phyloP scores from a whole-genome alignment of 345 rosid species.

The Salix udensis region DNA sequence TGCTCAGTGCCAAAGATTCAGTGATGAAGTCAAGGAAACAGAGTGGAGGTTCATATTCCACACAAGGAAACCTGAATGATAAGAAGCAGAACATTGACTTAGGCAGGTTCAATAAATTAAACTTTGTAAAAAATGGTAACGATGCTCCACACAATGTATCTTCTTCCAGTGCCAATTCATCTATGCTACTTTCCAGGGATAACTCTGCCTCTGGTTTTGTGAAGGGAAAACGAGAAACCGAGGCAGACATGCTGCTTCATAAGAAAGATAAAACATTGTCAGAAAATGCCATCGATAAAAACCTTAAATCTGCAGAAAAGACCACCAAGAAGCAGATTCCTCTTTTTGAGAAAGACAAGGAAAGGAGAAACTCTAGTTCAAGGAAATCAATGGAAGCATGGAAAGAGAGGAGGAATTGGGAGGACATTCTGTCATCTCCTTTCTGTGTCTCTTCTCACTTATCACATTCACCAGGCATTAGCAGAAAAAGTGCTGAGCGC shows the following conservation, averaged over 20 bases:
- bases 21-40: constrained; percentile 28
- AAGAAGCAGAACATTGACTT: constrained; percentile 32
- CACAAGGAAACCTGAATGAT: constrained; percentile 23
- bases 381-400: constrained; percentile 73
- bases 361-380: constrained; percentile 46
- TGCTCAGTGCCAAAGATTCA: constrained; percentile 21
- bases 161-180: constrained; percentile 24
- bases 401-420: constrained; percentile 83
- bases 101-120: constrained; percentile 37
- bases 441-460: constrained; percentile 54
- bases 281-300: constrained; percentile 38
- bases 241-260: constrained; percentile 36
- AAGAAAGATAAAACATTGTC: constrained; percentile 42
- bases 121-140: constrained; percentile 24
- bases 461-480: constrained; percentile 60
- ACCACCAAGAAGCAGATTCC: constrained; percentile 37
- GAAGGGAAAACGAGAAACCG: constrained; percentile 51
- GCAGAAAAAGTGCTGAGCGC: constrained; percentile 69
- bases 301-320: constrained; percentile 32
- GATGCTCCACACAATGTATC: constrained; percentile 26
- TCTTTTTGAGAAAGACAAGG: constrained; percentile 49
- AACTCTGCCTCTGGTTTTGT: constrained; percentile 32
- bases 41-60: constrained; percentile 24
- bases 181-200: constrained; percentile 37
- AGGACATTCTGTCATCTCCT: constrained; percentile 65